Base-by-base conservation (phyloP, 331 rosid species). In the Telfairia occidentalis region DNA sequence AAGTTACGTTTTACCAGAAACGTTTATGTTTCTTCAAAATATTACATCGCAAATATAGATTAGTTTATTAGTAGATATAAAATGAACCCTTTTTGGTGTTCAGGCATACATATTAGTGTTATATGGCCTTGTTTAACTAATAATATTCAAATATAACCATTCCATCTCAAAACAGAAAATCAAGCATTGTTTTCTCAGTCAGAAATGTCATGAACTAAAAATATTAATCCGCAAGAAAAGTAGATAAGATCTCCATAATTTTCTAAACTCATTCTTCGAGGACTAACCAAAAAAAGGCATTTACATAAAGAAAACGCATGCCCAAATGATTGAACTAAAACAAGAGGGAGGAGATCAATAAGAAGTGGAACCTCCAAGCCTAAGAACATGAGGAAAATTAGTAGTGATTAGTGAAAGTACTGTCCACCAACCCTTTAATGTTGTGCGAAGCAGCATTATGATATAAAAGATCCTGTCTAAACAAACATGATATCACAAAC, bases 401-500 rank as follows among this genome's bases (percentile, higher is more conserved):
- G 58, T 46, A 70, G 58, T 46, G 58, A 70, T 70, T 46, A 70
- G 75, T 70, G 75, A 70, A 70, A 43, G 75, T 45, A 70, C 75
- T 70, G 55, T 70, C 74, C 72, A 65, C 32, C 75, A 43, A 70
- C 57, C 40, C 58, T 70, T 70, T 67, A 58, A 70, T 46, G 57
- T 43, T 43, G 57, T 70, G 75, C 57, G 42, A 70, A 70, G 75
- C 72, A 64, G 73, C 75, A 45, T 70, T 70, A 70, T 70, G 75
- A 45, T 70, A 63, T 34, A 34, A 71, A 71, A 71, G 58, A 28
- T 46, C 75, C 75, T 46, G 75, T 71, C 75, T 71, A 71, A 70
- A 70, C 70, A 78, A 75, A 37, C 76, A 80, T 30, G 58, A 70
- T 70, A 26, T 46, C 75, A 46, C 75, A 46, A 46, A 70, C 75